A percentile compares a stretch with the other conserved stretches of the same genome.
Evolutionary conservation across 1,284 basidiomycete genomes (phyloP).

Genomic region (Apiotrichum laibachii): DNA sequence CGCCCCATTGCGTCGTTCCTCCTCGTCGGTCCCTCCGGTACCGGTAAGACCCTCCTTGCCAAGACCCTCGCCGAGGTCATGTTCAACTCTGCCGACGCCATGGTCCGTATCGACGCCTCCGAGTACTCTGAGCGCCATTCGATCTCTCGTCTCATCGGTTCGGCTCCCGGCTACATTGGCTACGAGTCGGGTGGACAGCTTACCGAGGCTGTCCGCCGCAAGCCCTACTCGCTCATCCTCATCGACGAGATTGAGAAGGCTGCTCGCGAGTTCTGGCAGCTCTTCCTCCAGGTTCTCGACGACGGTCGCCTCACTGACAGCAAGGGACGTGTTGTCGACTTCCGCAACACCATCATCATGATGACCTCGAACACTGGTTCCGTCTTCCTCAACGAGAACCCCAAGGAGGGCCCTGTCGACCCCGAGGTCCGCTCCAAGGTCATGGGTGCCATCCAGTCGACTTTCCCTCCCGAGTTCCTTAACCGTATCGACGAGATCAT

Average conservation of each 20-base stretch:
- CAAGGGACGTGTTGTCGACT: slow-evolving; percentile 50
- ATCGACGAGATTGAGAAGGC: slow-evolving; percentile 58
- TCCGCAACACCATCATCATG: slow-evolving; percentile 53
- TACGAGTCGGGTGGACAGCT: slow-evolving; percentile 58
- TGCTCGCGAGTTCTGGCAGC: slow-evolving; percentile 56
- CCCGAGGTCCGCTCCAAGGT: slow-evolving; percentile 52
- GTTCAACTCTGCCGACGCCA: slow-evolving; percentile 58
- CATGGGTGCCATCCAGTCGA: slow-evolving; percentile 53
- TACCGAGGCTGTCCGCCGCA: slow-evolving; percentile 54
- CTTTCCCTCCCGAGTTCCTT: slow-evolving; percentile 60
- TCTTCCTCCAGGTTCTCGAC: slow-evolving; percentile 61
- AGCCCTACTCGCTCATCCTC: slow-evolving; percentile 54
- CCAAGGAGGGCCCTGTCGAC: slow-evolving; percentile 50
- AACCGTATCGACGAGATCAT: slow-evolving; percentile 58
- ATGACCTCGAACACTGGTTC: slow-evolving; percentile 60
- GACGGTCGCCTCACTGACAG: slow-evolving; percentile 57
- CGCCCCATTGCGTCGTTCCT: slow-evolving; percentile 58
- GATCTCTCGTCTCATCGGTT: slow-evolving; percentile 57
- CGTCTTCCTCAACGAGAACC: slow-evolving; percentile 56
- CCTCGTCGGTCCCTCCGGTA: slow-evolving; percentile 55
- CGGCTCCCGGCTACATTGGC: slow-evolving; percentile 60
- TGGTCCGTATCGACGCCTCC: slow-evolving; percentile 59
- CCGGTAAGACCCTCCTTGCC: slow-evolving; percentile 59
- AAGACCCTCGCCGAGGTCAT: slow-evolving; percentile 56
- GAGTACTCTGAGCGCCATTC: slow-evolving; percentile 58